A percentile compares a stretch with the other conserved stretches of the same genome.
Evolutionary conservation across 116 monocot genomes (phyloP).

Genomic region (Zostera marina): DNA sequence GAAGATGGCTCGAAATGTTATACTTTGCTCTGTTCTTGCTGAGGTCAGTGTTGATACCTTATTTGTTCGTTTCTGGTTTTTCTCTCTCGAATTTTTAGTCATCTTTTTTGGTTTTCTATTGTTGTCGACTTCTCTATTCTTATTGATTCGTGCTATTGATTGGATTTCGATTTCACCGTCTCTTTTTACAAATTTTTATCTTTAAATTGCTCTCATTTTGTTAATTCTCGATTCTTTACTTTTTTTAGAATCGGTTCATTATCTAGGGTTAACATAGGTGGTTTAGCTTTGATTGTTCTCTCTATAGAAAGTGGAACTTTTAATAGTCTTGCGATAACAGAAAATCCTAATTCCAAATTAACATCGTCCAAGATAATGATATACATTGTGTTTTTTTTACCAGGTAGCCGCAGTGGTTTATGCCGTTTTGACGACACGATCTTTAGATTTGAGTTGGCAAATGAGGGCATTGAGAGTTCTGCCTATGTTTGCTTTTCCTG

Average conservation of each 20-base stretch:
- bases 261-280: too few relatives aligned
- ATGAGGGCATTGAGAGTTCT: conserved; percentile 34
- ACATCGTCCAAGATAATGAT: not conserved
- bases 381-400: not conserved
- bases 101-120: too few relatives aligned
- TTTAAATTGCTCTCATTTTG: too few relatives aligned
- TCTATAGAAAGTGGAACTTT: not conserved
- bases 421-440: conserved; percentile 40
- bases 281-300: too few relatives aligned
- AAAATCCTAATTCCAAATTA: not conserved
- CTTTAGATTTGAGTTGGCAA: conserved; percentile 36
- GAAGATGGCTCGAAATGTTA: conserved; percentile 34
- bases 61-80: not conserved
- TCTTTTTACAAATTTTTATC: too few relatives aligned
- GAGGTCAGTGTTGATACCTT: conserved; percentile 28
- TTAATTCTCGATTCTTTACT: too few relatives aligned
- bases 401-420: conserved; percentile 53
- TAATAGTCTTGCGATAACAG: too few relatives aligned
- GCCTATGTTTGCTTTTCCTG: conserved; percentile 48
- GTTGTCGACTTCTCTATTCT: too few relatives aligned
- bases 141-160: too few relatives aligned
- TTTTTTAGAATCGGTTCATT: too few relatives aligned
- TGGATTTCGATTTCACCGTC: too few relatives aligned
- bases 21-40: conserved; percentile 22
- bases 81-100: not conserved